These are phyloP conservation scores for Choricystis sp. DNA, from an alignment of 139 green algal species.

Conservation along the genomic window DNA sequence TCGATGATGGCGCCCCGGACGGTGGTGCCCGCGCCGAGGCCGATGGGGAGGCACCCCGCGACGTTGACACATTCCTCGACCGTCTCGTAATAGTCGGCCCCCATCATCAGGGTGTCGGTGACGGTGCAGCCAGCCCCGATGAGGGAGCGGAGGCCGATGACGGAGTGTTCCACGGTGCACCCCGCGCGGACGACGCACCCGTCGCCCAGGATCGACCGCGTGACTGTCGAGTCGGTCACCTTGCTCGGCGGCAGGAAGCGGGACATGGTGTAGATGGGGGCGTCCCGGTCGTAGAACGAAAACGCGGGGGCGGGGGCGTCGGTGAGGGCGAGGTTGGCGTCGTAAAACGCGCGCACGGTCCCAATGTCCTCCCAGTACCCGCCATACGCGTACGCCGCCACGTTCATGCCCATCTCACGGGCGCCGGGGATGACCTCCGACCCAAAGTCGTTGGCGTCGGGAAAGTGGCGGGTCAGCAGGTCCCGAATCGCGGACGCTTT, in stretches of 20 bases:
- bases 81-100: slow-evolving; percentile 96
- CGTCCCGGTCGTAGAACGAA: slow-evolving; percentile 59
- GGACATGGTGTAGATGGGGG: slow-evolving; percentile 75
- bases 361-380: slow-evolving; percentile 89
- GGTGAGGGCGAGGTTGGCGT: slow-evolving; percentile 84
- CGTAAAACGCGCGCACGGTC: slow-evolving; percentile 94
- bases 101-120: slow-evolving; percentile 67
- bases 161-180: slow-evolving; percentile 61
- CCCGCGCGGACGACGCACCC: slow-evolving; percentile 58
- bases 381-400: slow-evolving; percentile 56
- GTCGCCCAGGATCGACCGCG: slow-evolving; percentile 51
- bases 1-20: slow-evolving; percentile 83
- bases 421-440: slow-evolving; percentile 72
- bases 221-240: slow-evolving; percentile 33
- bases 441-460: slow-evolving; percentile 66
- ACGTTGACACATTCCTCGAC: slow-evolving; percentile 46
- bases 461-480: slow-evolving; percentile 38
- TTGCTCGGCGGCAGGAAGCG: slow-evolving; percentile 68
- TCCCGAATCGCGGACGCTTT: slow-evolving; percentile 34
- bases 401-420: slow-evolving; percentile 50
- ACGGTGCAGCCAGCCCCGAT: slow-evolving; percentile 50
- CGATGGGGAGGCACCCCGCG: slow-evolving; percentile 76
- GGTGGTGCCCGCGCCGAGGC: slow-evolving; percentile 70
- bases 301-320: slow-evolving; percentile 66
- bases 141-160: slow-evolving; percentile 81